Conservation (phyloP, 2,329 filamentous ascomycete genomes). For the Aspergillus transmontanensis region DNA sequence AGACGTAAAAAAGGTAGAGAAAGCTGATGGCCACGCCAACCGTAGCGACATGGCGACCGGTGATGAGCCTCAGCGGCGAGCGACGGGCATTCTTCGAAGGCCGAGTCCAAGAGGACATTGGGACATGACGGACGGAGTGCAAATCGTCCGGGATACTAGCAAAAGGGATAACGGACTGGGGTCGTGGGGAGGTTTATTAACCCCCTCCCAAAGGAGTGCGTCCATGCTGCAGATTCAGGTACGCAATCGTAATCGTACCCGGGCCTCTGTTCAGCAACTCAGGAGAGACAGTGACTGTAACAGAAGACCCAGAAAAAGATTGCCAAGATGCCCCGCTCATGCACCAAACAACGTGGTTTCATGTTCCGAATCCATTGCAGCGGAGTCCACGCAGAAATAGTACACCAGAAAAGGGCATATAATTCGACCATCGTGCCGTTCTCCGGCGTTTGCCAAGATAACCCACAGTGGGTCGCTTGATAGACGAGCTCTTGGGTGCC, state of each 20-base stretch:
- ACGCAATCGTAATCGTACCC: background rate
- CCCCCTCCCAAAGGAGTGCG: background rate
- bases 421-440: background rate
- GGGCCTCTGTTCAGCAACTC: background rate
- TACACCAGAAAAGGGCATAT: background rate
- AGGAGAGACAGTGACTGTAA: background rate
- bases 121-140: constrained; percentile 12
- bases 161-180: background rate
- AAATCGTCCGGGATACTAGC: background rate
- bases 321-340: constrained; percentile 8
- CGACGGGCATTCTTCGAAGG: constrained; percentile 9
- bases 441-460: background rate
- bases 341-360: constrained; percentile 5
- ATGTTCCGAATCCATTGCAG: background rate
- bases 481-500: background rate
- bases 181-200: background rate
- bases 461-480: background rate
- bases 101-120: constrained; percentile 21
- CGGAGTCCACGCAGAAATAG: background rate
- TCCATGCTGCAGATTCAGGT: background rate
- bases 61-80: constrained; percentile 8
- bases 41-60: constrained; percentile 8
- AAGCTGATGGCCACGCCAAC: constrained; percentile 15
- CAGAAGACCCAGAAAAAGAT: background rate
- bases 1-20: constrained; percentile 22